Conservation (phyloP, 2,329 filamentous ascomycete species). For the Diaporthe sp. region DNA sequence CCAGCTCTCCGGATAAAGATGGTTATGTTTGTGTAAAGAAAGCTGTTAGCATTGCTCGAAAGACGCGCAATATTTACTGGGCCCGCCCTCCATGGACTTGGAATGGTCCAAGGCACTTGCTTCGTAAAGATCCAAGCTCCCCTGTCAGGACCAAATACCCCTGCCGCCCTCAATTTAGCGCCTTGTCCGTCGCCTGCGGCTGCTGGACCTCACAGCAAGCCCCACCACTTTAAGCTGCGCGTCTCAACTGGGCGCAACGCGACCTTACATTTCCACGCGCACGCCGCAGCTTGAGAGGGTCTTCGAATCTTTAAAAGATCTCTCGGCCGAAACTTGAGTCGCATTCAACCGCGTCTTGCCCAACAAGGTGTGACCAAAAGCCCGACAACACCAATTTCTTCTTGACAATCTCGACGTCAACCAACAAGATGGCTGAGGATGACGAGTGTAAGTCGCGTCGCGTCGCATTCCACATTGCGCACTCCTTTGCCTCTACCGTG, state of each 20-base stretch:
- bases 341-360: neutral
- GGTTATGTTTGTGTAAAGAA: neutral
- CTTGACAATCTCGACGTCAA: neutral
- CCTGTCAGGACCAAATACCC: neutral
- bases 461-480: slow-evolving; percentile 8
- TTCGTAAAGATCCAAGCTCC: slow-evolving; percentile 29
- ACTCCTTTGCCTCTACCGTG: neutral
- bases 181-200: neutral
- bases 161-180: slow-evolving; percentile 23
- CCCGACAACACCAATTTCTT: neutral
- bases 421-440: slow-evolving; percentile 33
- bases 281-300: neutral
- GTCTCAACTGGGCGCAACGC: slow-evolving; percentile 35
- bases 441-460: slow-evolving; percentile 37
- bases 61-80: slow-evolving; percentile 19
- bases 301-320: neutral
- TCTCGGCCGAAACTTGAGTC: neutral
- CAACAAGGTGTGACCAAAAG: neutral
- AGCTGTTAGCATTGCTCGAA: neutral
- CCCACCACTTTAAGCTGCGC: slow-evolving; percentile 39
- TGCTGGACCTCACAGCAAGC: slow-evolving; percentile 1
- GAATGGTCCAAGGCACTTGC: slow-evolving; percentile 21
- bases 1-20: slow-evolving; percentile 1
- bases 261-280: slow-evolving; percentile 30
- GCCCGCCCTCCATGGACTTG: neutral